A percentile compares a stretch with the other conserved stretches of the same genome.
Conservation (phyloP, 371 early-diverging fungal genomes). For the Parasitella parasitica region DNA sequence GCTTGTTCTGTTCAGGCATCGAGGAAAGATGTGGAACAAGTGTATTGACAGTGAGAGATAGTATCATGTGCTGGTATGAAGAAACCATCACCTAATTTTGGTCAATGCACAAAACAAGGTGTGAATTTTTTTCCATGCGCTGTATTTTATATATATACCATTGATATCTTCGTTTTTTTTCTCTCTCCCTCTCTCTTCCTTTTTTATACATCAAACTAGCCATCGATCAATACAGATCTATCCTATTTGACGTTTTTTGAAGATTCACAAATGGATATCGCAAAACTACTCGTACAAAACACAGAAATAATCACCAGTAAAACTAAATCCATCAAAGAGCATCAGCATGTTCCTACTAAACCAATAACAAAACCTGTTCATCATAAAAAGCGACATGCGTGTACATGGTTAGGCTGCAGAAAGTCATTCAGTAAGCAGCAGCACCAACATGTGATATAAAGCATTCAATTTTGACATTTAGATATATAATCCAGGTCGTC, state of each 20-base stretch:
- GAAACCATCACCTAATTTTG: too few species aligned
- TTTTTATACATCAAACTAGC: not conserved
- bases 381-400: conserved; percentile 19
- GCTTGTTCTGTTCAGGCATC: not conserved
- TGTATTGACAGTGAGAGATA: not conserved
- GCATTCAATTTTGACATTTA: not conserved
- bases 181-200: conserved; percentile 1
- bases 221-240: not conserved
- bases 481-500: conserved; percentile 12
- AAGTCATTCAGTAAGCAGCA: conserved; percentile 22
- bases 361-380: not conserved
- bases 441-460: not conserved
- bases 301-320: conserved; percentile 2
- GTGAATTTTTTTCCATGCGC: not conserved
- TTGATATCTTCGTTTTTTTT: too few species aligned
- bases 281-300: conserved; percentile 10
- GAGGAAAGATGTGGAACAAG: not conserved
- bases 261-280: conserved; percentile 18
- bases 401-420: conserved; percentile 22
- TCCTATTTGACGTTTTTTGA: not conserved
- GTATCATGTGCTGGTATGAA: not conserved
- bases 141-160: not conserved
- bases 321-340: not conserved
- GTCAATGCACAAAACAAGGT: conserved; percentile 5
- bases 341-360: not conserved